Evolutionary conservation across 495 filamentous ascomycete species (phyloP), one percentile per base, ranked within the genome.

Genomic region (Daldinia vernicosa): DNA sequence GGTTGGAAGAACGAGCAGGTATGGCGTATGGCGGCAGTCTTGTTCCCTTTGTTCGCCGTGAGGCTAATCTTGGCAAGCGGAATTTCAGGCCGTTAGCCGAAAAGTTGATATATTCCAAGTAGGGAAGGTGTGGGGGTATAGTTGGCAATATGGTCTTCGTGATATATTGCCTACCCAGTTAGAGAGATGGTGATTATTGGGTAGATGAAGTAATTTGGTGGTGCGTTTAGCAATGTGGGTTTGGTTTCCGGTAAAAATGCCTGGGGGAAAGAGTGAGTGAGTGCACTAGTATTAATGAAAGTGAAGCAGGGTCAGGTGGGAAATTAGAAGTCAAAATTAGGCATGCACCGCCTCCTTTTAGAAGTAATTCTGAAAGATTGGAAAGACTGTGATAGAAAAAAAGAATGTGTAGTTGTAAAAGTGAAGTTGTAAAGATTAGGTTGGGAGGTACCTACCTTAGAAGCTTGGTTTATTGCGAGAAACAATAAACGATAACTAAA

Each of bases 111-210:
- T 72, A 35, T 58, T 61, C 69, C 71, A 63, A 70, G 67, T 9
- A 51, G 63, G 66, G 65, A 71, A 53, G 56, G 35, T 53, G 63
- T 67, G 60, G 72, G 72, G 52, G 59, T 60, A 53, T 45, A n/a
- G 14, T 22, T 53, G 39, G 62, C 56, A 67, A 67, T 50, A 69
- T 55, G 35, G 43, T 52, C 52, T 47, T 45, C 19, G 28, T 68
- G 61, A 70, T 63, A 64, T 62, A 73, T 69, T 73, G 72, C 59
- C 52, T 59, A 22, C 35, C 26, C 37, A 32, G 11, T 59, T 39
- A 45, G 22, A 30, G 67, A 37, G 40, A 75, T 65, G 30, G 63
- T 59, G 60, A 56, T 53, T 39, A 3, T 67, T 40, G 63, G 66
- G 63, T 58, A 74, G 67, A 60, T 70, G 61, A 22, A 43, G 30